Base-by-base conservation (phyloP, 163 green algal genomes). In the Scenedesmus sp. region DNA sequence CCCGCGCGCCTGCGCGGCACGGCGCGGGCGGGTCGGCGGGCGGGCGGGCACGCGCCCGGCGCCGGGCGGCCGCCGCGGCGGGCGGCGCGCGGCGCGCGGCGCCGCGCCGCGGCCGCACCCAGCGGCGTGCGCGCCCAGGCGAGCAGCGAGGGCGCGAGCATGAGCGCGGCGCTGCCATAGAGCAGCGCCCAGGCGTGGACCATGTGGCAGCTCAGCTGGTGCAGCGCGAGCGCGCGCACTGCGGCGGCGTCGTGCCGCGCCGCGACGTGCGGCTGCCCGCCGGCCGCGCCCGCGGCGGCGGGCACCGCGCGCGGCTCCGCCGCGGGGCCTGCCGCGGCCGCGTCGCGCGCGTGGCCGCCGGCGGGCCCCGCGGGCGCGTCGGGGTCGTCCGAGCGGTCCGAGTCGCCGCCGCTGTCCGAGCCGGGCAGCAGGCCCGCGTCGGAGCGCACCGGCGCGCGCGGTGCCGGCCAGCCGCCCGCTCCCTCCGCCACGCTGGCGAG, bases 191-290 rank as follows among this genome's bases (percentile, higher is more conserved):
- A 81, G 1, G 60, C 63, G 9, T 80, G 72, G 28, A 22, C 26
- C 60, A 80, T 72, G 54, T 67, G 69, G 48, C 69, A 77, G 15
- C 53, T 77, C 42, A 80, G 47, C 72, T 80, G 72, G 47, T 71
- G 72, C 72, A 80, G 34, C 15, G 69, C 69, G 18, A 44, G 34
- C 24, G 54, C 69, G 39, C 51, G 36, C 62, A 34, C 69, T 58
- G 51, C 67, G 44, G 33, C 67, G 42, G 67, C 67, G 54, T 64
- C 53, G 7, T 57, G 31, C 42, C 29, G 0, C 10, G 11, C 13
- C 3, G 33, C 50, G n/a, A 39, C 54, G 56, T 9, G 17, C 15
- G 24, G 39, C 39, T 10, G 39, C 7, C 39, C 62, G 24, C 39
- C 65, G 62, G 47, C 45, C 33, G 48, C 28, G 15, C 28, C 65